Evolutionary conservation across 2,329 filamentous ascomycete species (phyloP).

Genomic region (Ceratocystis smalleyi): DNA sequence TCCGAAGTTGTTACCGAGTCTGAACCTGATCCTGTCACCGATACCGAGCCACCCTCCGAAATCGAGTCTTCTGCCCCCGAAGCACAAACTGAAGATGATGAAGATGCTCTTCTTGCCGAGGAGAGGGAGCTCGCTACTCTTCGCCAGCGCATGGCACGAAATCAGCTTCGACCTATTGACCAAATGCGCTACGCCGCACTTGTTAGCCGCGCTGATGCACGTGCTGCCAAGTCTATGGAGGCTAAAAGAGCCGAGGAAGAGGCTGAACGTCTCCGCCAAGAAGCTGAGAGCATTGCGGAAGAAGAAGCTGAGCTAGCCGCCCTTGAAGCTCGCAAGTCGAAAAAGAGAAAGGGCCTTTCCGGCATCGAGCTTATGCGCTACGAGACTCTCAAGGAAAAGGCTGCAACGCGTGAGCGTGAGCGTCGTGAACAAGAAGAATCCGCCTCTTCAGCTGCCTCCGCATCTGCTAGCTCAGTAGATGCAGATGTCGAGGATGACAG

Average conservation of each 20-base stretch:
- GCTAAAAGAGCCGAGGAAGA: constrained; percentile 7
- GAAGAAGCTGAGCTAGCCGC: constrained; percentile 10
- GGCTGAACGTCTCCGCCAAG: constrained; percentile 5
- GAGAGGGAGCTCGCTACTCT: constrained; percentile 10
- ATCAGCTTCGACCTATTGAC: constrained; percentile 10
- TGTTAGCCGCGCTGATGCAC: constrained; percentile 5
- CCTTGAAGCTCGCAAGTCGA: constrained; percentile 8
- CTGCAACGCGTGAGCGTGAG: constrained; percentile 9
- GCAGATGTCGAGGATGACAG: constrained; percentile 12
- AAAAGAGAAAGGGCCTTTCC: constrained; percentile 4
- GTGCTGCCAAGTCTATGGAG: constrained; percentile 3
- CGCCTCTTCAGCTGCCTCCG: constrained; percentile 13
- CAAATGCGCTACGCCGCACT: constrained; percentile 10
- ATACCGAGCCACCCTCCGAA: constrained; percentile 16
- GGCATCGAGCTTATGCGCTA: constrained; percentile 5
- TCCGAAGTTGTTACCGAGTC: constrained; percentile 14
- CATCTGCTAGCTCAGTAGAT: constrained; percentile 5
- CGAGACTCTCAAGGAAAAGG: constrained; percentile 8
- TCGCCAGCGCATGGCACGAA: constrained; percentile 7
- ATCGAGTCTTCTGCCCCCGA: constrained; percentile 16
- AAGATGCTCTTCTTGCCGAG: constrained; percentile 7
- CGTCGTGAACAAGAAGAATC: constrained; percentile 11
- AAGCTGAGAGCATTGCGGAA: constrained; percentile 5
- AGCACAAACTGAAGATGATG: constrained; percentile 15
- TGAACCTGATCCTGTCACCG: constrained; percentile 15